phyloP scores from a whole-genome alignment of 208 protist genomes.

The Trypanosomatidae sp. region DNA sequence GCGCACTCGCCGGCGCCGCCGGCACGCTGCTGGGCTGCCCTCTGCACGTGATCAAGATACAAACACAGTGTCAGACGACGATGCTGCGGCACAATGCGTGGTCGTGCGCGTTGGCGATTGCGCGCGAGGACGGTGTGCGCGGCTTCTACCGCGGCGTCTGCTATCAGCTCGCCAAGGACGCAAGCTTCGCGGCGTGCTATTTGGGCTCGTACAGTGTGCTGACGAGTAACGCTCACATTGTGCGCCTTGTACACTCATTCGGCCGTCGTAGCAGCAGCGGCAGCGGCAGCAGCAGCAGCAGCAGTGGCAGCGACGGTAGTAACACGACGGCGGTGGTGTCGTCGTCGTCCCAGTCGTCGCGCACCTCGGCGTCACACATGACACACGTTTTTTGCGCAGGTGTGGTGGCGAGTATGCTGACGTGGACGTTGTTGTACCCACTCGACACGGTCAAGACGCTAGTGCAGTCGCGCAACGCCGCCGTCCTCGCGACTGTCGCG shows the following conservation, averaged over 20 bases:
- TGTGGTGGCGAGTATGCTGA: constrained; percentile 39
- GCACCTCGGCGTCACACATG: constrained; percentile 3
- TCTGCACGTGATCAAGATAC: constrained; percentile 84
- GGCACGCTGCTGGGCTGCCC: constrained; percentile 82
- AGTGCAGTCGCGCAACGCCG: constrained; percentile 42
- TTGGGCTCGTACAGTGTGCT: constrained; percentile 53
- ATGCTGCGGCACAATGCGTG: constrained; percentile 45
- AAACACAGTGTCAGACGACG: constrained; percentile 56
- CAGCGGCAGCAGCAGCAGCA: background rate
- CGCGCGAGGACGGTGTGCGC: constrained; percentile 21
- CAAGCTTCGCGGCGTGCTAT: constrained; percentile 60
- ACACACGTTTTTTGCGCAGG: constrained; percentile 45
- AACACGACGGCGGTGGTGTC: background rate
- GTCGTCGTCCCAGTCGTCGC: background rate
- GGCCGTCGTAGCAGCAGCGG: background rate
- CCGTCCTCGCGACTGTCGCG: constrained; percentile 5
- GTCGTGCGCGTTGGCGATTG: constrained; percentile 54
- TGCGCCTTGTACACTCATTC: background rate
- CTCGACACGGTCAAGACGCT: constrained; percentile 82
- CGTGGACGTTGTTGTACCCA: constrained; percentile 66
- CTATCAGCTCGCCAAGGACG: constrained; percentile 60
- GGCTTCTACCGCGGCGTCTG: constrained; percentile 76
- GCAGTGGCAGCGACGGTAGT: background rate
- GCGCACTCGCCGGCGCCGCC: constrained; percentile 53
- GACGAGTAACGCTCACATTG: constrained; percentile 5